Base-by-base conservation (phyloP, 2,329 filamentous ascomycete species). In the Orbilia ellipsospora region DNA sequence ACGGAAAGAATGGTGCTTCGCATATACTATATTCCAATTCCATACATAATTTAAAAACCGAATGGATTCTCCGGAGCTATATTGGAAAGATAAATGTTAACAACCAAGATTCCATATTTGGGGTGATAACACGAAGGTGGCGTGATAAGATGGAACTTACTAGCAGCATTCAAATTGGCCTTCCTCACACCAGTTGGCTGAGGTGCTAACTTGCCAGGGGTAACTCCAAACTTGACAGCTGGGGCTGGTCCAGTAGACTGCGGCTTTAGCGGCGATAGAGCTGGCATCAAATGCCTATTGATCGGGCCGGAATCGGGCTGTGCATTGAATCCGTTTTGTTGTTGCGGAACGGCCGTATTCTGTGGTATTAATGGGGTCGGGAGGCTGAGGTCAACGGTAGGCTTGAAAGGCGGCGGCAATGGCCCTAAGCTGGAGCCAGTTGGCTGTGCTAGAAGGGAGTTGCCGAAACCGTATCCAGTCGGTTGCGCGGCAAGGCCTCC, bases 161-260 rank as follows among this genome's bases (percentile, higher is more conserved):
- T 99, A 81, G 95, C 95, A 88, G 96, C 92, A 62, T 92, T 87
- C 79, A 99, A 86, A 82, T 98, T 97, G 68, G 95, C 95, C 85
- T 92, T 89, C 80, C 91, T 78, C 18, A 44, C 31, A 7, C 95
- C 95, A 5, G 95, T 99, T 28, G 93, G 87, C 84, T 98, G 95
- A 31, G 94, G 89, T 75, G 88, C 86, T 79, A 98, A 93, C 31
- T 89, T 85, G 57, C 89, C 88, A 28, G 86, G 85, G 69, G 88
- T 86, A 42, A 96, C 90, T 45, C 95, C 95, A 82, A 99, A 99
- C 73, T 93, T 88, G 16, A 99, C 90, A 23, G 93, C 89, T 54
- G 95, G 95, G 18, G 94, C 86, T 5, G 95, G 95, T 0, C 92
- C 92, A 7, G 92, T 96, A 84, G 91, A 90, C 81, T 96, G 92